Base-by-base conservation (phyloP, 2,329 filamentous ascomycete species). In the Exophiala bonariae region DNA sequence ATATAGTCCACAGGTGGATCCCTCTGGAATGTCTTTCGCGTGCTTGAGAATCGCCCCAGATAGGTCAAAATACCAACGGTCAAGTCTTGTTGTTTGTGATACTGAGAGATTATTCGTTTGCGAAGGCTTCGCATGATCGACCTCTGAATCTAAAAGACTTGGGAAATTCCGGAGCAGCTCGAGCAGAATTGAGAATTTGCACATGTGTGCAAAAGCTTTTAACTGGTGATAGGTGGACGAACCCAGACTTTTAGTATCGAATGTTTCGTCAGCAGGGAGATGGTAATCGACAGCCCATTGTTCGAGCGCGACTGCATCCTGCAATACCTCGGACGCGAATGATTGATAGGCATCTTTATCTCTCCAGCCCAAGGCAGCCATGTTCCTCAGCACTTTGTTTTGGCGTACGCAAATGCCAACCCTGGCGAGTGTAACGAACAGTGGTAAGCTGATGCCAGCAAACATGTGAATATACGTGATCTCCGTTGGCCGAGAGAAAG, bases 401-500 rank as follows among this genome's bases (percentile, higher is more conserved):
- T 50, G 47, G 42, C 47, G 47, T 8, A 50, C 47, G 14, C 47
- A 50, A 18, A 50, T 45, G 18, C 47, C 47, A 9, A 49, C 47
- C 35, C 32, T 45, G 20, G 35, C 47, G 11, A 50, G 47, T 14
- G 42, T 50, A 5, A 50, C 47, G 16, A 50, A 41, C 19, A 50
- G 35, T 22, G 47, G 47, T 28, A 50, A 19, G 31, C 47, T 50
- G 46, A 49, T 49, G 32, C 46, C 46, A 10, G 46, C 46, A 38
- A 49, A 49, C 46, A 49, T 49, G 23, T 49, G 46, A 23, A 49
- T 49, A 19, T 49, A 49, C 23, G 46, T 49, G 9, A 32, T 49
- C 34, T 49, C 28, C 22, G 46, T 49, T 22, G 39, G 39, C 28
- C 33, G 20, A 39, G 39, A 39, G 30, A 45, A 46, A 1, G 35